phyloP scores from a whole-genome alignment of 305 asterid genomes.

The Lippia alba region DNA sequence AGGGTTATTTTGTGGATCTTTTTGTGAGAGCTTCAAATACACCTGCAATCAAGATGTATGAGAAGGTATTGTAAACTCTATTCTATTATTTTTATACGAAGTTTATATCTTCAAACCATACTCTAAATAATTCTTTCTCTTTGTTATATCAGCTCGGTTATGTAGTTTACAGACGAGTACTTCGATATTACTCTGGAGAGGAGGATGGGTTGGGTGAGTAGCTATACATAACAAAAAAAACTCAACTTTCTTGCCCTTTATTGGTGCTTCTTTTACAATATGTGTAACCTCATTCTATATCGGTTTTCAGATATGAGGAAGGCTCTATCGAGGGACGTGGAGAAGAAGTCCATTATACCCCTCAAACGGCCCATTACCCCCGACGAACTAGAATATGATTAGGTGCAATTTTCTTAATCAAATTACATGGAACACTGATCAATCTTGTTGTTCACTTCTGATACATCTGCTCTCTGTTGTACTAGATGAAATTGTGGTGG shows the following conservation, averaged over 20 bases:
- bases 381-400: constrained; percentile 93
- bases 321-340: constrained; percentile 91
- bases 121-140: neutral
- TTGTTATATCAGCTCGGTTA: constrained; percentile 69
- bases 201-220: constrained; percentile 95
- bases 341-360: constrained; percentile 88
- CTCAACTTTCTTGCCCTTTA: constrained; percentile 4
- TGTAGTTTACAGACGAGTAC: constrained; percentile 80
- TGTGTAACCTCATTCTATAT: neutral
- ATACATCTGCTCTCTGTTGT: constrained; percentile 9
- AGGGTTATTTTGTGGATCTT: constrained; percentile 86
- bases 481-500: too few species aligned
- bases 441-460: constrained; percentile 10
- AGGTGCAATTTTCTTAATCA: constrained; percentile 32
- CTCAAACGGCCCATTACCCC: constrained; percentile 90
- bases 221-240: constrained; percentile 1
- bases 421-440: constrained; percentile 12
- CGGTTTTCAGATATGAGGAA: constrained; percentile 84
- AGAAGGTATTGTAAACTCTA: constrained; percentile 61
- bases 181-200: constrained; percentile 90
- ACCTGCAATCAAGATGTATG: constrained; percentile 98
- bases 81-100: neutral
- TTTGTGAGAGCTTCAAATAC: constrained; percentile 94
- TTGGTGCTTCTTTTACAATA: constrained; percentile 17
- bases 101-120: neutral